Evolutionary conservation across 2,329 filamentous ascomycete genomes (phyloP).

Genomic region (Ophiostoma ulmi): DNA sequence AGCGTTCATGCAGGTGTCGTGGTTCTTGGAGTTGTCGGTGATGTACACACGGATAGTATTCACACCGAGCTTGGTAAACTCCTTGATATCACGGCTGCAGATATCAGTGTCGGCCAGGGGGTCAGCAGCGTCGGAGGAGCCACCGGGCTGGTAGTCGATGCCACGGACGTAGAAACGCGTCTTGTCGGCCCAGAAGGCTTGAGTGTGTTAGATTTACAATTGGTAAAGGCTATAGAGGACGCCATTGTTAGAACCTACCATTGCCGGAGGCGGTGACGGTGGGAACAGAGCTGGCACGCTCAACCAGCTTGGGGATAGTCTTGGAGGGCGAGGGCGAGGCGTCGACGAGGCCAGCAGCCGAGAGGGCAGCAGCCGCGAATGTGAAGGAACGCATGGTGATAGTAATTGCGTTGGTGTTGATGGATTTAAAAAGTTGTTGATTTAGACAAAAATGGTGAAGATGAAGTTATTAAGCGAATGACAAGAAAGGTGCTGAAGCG

Average conservation of each 20-base stretch:
- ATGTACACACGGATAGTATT: constrained; percentile 93
- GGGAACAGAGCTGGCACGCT: constrained; percentile 45
- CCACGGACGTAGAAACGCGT: constrained; percentile 56
- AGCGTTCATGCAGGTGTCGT: constrained; percentile 78
- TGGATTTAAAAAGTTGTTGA: not conserved
- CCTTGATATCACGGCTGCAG: constrained; percentile 73
- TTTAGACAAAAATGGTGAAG: not conserved
- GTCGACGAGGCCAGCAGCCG: constrained; percentile 39
- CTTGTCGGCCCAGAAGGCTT: constrained; percentile 52
- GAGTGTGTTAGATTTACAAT: not conserved
- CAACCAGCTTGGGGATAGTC: constrained; percentile 46
- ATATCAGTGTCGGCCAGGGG: constrained; percentile 65
- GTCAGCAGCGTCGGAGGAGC: constrained; percentile 55
- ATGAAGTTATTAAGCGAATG: constrained; percentile 11
- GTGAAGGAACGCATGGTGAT: constrained; percentile 47
- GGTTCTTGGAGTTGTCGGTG: constrained; percentile 76
- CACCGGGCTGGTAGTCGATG: constrained; percentile 60
- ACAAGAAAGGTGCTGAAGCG: not conserved
- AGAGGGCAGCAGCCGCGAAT: constrained; percentile 46
- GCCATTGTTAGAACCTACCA: constrained; percentile 38
- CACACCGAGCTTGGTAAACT: constrained; percentile 80
- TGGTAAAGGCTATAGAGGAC: not conserved
- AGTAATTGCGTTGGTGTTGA: not conserved
- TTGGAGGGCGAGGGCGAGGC: constrained; percentile 52
- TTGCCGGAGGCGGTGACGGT: constrained; percentile 52